Conservation (phyloP, 2,329 filamentous ascomycete species). For the Tolypocladium tropicale region DNA sequence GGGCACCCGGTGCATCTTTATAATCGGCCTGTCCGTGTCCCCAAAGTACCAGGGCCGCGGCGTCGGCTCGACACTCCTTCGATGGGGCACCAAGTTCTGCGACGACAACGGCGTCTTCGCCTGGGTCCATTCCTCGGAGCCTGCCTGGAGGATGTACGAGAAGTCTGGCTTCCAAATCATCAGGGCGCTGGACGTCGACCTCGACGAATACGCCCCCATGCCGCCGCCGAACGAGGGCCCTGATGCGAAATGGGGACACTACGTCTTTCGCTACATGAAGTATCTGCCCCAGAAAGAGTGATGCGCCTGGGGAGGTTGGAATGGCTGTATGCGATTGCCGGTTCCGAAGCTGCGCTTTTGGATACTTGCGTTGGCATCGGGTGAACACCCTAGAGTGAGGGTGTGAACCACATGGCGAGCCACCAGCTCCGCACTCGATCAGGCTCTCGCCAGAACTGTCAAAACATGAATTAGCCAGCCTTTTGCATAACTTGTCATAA, state of each 20-base stretch:
- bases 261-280: constrained; percentile 23
- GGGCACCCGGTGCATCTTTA: constrained; percentile 19
- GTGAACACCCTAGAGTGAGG: too few relatives aligned
- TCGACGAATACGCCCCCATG: constrained; percentile 19
- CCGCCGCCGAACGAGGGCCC: constrained; percentile 13
- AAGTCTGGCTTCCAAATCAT: constrained; percentile 19
- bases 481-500: neutral
- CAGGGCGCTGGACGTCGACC: constrained; percentile 16
- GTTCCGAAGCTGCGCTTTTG: neutral
- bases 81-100: constrained; percentile 19
- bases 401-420: neutral
- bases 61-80: constrained; percentile 19
- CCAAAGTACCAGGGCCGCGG: constrained; percentile 19
- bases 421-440: too few relatives aligned
- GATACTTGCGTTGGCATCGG: neutral
- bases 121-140: constrained; percentile 25
- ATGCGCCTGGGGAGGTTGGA: neutral
- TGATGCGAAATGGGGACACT: constrained; percentile 19
- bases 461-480: neutral
- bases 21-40: constrained; percentile 19
- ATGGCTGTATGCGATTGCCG: neutral
- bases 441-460: neutral
- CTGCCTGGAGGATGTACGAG: constrained; percentile 16
- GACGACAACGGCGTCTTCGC: constrained; percentile 17
- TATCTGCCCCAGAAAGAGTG: constrained; percentile 7